Base-by-base conservation (phyloP, 179 eudicot genomes). In the Camellia oleifera region DNA sequence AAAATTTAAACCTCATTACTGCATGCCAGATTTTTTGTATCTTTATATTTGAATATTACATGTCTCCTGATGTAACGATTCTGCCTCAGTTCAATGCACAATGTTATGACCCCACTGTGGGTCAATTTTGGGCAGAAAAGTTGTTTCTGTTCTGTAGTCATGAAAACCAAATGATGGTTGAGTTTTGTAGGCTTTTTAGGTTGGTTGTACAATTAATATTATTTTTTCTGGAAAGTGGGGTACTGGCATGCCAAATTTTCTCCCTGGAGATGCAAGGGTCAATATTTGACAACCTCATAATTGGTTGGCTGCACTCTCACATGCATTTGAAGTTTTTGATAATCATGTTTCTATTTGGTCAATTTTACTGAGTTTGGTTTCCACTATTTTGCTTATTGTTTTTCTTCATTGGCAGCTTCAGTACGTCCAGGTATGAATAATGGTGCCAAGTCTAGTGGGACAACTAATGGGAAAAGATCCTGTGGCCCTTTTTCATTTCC, bases 401-500 rank as follows among this genome's bases (percentile, higher is more conserved):
- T 80, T 66, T 70, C 70, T 79, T 50, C 60, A 26, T 80, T 56
- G 88, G 89, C 93, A 92, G 90, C 89, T 74, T 79, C 89, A 61
- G 83, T 89, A 79, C 90, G 84, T 79, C 80, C 82, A 60, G 90
- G 86, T 17, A 83, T 80, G 76, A 83, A 88, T 78, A 91, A 87
- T 78, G 82, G 80, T 42, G 69, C 32, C 66, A 83, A 86, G 82
- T 69, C 92, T 60, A 87, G 80, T 26, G 89, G 86, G 85, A 77
- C 77, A 75, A 80, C 65, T 72, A 88, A 52, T 18, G 11, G 90
- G 83, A 90, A 88, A 74, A 84, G 89, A 81, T 82, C 94, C 5
- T 88, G 81, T 69, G 89, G 93, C 83, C 93, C 97, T 77, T 88
- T 95, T 79, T 71, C 87, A 72, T 86, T 88, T 85, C 92, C 97